Base-by-base conservation (phyloP, 2,329 filamentous ascomycete species). In the Blumeria graminis region DNA sequence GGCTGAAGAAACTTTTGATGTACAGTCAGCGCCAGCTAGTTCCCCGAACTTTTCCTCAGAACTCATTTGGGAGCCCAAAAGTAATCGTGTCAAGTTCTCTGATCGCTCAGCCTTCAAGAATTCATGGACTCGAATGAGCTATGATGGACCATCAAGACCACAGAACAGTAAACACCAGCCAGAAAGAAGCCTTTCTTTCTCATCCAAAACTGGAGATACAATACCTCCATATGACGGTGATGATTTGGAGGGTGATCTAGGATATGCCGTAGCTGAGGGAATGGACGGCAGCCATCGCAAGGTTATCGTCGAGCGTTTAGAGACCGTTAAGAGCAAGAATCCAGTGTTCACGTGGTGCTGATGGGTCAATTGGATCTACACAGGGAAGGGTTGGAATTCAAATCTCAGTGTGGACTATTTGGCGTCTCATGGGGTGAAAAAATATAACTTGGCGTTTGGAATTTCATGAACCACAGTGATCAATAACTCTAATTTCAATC, bases 291-390 rank as follows among this genome's bases (percentile, higher is more conserved):
- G 88, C 64, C 81, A 84, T 67, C 78, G 89, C 63, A 94, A 92
- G 69, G 92, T 98, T 52, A 96, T 98, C 72, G 89, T 98, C 52
- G 92, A 98, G 73, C 76, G 92, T 60, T 71, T 98, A 58, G 92
- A 98, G 73, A 85, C 90, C 58, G 92, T 98, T 60, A 96, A 96
- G 75, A 86, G 82, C 66, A 84, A 84, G 67, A 93, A 94, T 66
- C 92, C 92, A 1, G 88, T 98, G 35, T 98, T 98, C 69, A 94
- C 86, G 48, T 98, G 92, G 86, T 98, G 92, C 73, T 96, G 72
- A 35, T 32, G 10, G 48, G 48, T 32, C n/a, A 11, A 34, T 32
- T 33, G 14, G 10, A 51, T 16, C 34, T 32, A 33, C n/a, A 18
- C 6, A 13, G 39, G 9, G 36, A 11, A 56, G 18, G 39, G 14